Base-by-base conservation (phyloP, 352 stramenopile genomes). In the Globisporangium heterothallicum region DNA sequence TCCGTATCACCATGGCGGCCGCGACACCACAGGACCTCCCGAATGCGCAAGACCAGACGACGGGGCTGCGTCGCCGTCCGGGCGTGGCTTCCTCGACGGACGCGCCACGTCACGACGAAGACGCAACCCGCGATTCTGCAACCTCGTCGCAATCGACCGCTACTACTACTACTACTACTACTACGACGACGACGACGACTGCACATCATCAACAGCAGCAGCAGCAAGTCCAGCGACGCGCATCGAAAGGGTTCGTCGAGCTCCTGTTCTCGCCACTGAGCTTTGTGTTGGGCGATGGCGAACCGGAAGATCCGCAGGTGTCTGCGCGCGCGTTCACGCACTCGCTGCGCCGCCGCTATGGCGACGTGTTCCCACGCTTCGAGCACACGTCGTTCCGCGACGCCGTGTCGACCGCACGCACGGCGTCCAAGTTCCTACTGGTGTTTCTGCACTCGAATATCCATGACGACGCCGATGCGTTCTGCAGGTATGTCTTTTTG, bases 401-500 rank as follows among this genome's bases (percentile, higher is more conserved):
- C 48, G 79, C 83, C 4, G 79, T 90, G 57, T 88, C 74, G 2
- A 88, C 80, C 0, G 80, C 83, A 7, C 78, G 80, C 16, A 88
- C 77, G 9, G 73, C 78, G 34, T 89, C 74, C 59, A 93, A 94
- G 66, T 94, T 94, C 42, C 54, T 94, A 41, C 40, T 94, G 6
- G 79, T 92, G 45, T 94, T 88, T 42, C 54, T 94, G 49, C 83
- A 94, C 63, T 94, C 80, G 57, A 88, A 72, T 22, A 84, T 94
- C 40, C 83, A 94, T 51, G 81, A 94, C 42, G 77, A 92, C 35
- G 74, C 81, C 21, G 65, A 86, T 49, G 44, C 55, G 6, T 94
- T 93, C 51, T 89, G 79, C 63, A 73, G 74, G 77, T 86, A 61
- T 13, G 32, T 53, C 2, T 16, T 1, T 38, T 18, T 18, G 19